These are phyloP conservation scores for Selenicereus undatus DNA, from an alignment of 148 eudicot species.

Conservation along the genomic window DNA sequence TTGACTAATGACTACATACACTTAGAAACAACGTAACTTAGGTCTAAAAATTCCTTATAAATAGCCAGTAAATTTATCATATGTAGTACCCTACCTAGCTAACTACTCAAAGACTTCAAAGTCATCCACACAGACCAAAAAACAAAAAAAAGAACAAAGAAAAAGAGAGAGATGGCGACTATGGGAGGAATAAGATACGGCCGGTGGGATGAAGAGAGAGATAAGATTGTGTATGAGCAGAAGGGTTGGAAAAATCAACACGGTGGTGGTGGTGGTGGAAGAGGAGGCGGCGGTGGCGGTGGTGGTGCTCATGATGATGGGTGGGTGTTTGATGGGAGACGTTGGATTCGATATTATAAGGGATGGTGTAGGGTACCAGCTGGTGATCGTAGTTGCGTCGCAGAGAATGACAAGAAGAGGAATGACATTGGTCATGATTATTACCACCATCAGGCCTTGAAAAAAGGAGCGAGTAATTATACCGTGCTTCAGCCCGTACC, in stretches of 20 bases:
- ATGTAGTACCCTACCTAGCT: background rate
- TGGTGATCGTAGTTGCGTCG: background rate
- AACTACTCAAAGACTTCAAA: too few relatives aligned
- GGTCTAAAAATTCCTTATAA: background rate
- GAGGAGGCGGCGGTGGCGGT: too few relatives aligned
- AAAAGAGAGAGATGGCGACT: background rate
- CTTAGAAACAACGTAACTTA: background rate
- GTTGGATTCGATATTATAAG: background rate
- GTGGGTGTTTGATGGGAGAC: background rate
- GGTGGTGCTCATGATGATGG: background rate
- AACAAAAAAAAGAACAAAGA: too few relatives aligned
- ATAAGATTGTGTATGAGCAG: background rate
- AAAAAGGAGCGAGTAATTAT: too few relatives aligned
- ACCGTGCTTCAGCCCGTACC: too few relatives aligned
- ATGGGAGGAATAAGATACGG: background rate
- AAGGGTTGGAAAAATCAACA: background rate
- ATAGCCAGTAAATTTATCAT: background rate
- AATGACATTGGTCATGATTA: too few relatives aligned
- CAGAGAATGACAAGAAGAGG: background rate
- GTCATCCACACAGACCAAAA: background rate
- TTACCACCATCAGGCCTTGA: too few relatives aligned
- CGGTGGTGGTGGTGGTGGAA: too few relatives aligned
- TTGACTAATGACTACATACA: background rate
- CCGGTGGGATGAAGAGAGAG: background rate
- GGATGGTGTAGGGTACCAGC: background rate